phyloP scores from a whole-genome alignment of 208 protist genomes.

The Trypanosoma melophagium region DNA sequence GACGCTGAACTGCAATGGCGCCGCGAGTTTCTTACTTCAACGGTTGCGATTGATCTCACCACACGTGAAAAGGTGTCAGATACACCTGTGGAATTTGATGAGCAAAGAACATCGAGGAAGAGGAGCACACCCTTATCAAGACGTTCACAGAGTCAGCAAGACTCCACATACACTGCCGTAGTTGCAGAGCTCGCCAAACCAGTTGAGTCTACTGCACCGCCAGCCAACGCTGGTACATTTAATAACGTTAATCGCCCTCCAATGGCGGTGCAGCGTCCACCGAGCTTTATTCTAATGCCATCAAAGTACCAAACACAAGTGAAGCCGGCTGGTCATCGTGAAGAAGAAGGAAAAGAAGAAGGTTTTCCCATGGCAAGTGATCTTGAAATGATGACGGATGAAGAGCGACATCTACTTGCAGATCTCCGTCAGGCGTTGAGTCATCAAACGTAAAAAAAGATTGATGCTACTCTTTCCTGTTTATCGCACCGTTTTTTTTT shows the following conservation, averaged over 20 bases:
- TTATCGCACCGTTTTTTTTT: neutral
- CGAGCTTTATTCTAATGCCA: neutral
- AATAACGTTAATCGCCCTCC: neutral
- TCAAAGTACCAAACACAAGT: conserved; percentile 2
- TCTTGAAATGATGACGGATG: conserved; percentile 21
- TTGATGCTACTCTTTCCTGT: neutral
- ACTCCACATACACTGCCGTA: neutral
- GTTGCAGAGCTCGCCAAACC: conserved; percentile 3
- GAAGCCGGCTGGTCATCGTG: neutral
- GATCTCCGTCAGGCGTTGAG: conserved; percentile 16
- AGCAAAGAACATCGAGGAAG: too few relatives aligned
- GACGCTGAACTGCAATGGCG: conserved; percentile 17
- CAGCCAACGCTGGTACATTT: conserved; percentile 17
- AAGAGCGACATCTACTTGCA: conserved; percentile 9
- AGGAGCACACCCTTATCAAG: neutral
- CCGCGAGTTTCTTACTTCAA: conserved; percentile 5
- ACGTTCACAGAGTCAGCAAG: neutral
- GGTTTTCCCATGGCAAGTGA: neutral
- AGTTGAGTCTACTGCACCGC: conserved; percentile 11
- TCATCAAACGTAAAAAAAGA: neutral
- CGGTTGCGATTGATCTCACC: conserved; percentile 9
- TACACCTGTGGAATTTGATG: neutral
- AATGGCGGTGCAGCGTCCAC: neutral
- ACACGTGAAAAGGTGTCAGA: neutral
- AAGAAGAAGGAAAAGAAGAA: conserved; percentile 1